Base-by-base conservation (phyloP, 1,284 basidiomycete genomes). In the Earliella scabrosa region DNA sequence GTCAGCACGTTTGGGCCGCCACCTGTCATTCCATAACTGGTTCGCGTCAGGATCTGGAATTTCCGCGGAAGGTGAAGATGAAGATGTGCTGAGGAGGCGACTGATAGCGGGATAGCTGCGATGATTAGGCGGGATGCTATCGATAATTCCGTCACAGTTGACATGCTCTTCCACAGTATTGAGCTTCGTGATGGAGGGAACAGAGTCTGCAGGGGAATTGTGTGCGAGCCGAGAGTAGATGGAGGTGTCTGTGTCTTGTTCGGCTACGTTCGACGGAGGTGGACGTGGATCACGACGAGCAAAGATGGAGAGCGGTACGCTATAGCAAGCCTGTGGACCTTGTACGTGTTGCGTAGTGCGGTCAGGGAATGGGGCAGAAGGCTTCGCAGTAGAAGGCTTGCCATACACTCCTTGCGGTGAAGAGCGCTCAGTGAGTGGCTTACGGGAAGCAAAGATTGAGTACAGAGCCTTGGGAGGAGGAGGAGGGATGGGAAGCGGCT, bases 1-100 rank as follows among this genome's bases (percentile, higher is more conserved):
- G 14, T 81, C 75, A 1, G 93, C 90, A 32, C 76, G 73, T 49
- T 77, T 80, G 8, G 95, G 95, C 23, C 84, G 83, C 81, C 91
- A 97, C 60, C 83, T 87, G 47, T 92, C 87, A 31, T 81, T 76
- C 93, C 94, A 97, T 4, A 62, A 52, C 26, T 43, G 18, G n/a
- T 38, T 50, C 9, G 82, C 71, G 36, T 87, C 82, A 58, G 78
- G n/a, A n/a, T n/a, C n/a, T n/a, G n/a, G n/a, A n/a, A n/a, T n/a
- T n/a, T n/a, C n/a, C n/a, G n/a, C n/a, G n/a, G n/a, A n/a, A n/a
- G n/a, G n/a, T n/a, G n/a, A n/a, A n/a, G n/a, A n/a, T n/a, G 24
- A 39, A 9, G 9, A 20, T 52, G 2, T 21, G 40, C 73, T 63
- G 32, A 77, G 61, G 50, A 83, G 59, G 24, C 77, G 79, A 39